phyloP scores from a whole-genome alignment of 192 early-diverging fungal genomes.

The Chytriomyces sp. region DNA sequence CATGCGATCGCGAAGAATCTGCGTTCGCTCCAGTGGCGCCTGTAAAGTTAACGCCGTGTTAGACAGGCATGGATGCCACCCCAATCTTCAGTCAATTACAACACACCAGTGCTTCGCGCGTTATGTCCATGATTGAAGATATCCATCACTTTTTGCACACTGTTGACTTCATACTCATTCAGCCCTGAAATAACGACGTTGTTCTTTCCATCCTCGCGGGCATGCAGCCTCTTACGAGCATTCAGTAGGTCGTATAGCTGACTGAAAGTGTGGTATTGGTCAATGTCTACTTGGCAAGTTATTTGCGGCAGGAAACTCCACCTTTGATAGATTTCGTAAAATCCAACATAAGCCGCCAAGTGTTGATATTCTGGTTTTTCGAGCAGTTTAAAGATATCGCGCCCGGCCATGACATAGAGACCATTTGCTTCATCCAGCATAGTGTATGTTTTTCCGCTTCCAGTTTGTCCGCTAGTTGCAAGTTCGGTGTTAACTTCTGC shows the following conservation, averaged over 20 bases:
- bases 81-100: not conserved
- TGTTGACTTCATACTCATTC: conserved; percentile 84
- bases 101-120: conserved; percentile 83
- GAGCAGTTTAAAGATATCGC: conserved; percentile 86
- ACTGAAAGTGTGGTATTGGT: conserved; percentile 31
- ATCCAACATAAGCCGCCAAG: conserved; percentile 81
- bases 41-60: conserved; percentile 21
- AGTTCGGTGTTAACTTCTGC: not conserved
- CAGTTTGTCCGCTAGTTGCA: conserved; percentile 77
- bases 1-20: conserved; percentile 96
- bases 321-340: conserved; percentile 97
- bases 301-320: not conserved
- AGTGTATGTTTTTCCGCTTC: conserved; percentile 95
- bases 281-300: not conserved
- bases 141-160: conserved; percentile 84
- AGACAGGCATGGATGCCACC: not conserved
- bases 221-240: conserved; percentile 87
- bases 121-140: conserved; percentile 93
- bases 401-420: conserved; percentile 89
- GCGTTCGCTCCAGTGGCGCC: conserved; percentile 92
- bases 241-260: conserved; percentile 94
- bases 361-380: conserved; percentile 72
- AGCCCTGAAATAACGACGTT: conserved; percentile 92
- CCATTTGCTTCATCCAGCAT: conserved; percentile 91
- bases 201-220: conserved; percentile 93